Conservation (phyloP, 768 basidiomycete species). For the Nidularia sp. region DNA sequence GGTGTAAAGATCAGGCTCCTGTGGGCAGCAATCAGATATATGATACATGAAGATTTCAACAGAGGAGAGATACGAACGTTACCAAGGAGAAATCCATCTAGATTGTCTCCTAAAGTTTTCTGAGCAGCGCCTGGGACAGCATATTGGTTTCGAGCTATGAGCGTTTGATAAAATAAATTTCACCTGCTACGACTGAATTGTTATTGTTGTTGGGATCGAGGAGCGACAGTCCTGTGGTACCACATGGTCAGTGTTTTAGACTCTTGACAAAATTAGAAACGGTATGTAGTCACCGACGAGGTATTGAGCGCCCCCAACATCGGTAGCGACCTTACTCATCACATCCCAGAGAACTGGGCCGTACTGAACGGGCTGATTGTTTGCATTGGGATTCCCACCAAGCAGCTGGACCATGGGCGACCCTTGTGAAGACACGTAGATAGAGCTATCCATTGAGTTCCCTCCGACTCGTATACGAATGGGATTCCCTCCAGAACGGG, state of each 20-base stretch:
- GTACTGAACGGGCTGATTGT: constrained; percentile 46
- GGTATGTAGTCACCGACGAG: constrained; percentile 19
- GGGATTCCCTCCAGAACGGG: constrained; percentile 36
- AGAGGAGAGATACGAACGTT: constrained; percentile 31
- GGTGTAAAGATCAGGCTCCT: constrained; percentile 63
- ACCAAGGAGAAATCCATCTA: constrained; percentile 46
- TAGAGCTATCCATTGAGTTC: constrained; percentile 41
- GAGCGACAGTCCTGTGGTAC: constrained; percentile 34
- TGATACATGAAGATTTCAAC: no score
- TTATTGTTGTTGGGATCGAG: constrained; percentile 31
- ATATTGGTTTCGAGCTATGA: no score
- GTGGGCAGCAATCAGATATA: constrained; percentile 2
- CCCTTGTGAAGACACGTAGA: constrained; percentile 33
- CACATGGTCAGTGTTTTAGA: neutral
- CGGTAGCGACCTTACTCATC: constrained; percentile 29
- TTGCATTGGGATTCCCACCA: constrained; percentile 24
- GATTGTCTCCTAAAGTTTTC: constrained; percentile 26
- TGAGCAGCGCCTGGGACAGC: constrained; percentile 24
- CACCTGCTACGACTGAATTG: constrained; percentile 22
- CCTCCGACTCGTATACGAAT: constrained; percentile 49
- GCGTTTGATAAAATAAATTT: constrained; percentile 2
- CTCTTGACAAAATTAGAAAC: no score
- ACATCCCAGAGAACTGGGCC: constrained; percentile 44
- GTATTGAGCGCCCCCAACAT: constrained; percentile 23
- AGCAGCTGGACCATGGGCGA: constrained; percentile 38